A percentile compares a stretch with the other conserved stretches of the same genome.
Evolutionary conservation across 257 asterid genomes (phyloP).

Genomic region (Ophiorrhiza pumila): DNA sequence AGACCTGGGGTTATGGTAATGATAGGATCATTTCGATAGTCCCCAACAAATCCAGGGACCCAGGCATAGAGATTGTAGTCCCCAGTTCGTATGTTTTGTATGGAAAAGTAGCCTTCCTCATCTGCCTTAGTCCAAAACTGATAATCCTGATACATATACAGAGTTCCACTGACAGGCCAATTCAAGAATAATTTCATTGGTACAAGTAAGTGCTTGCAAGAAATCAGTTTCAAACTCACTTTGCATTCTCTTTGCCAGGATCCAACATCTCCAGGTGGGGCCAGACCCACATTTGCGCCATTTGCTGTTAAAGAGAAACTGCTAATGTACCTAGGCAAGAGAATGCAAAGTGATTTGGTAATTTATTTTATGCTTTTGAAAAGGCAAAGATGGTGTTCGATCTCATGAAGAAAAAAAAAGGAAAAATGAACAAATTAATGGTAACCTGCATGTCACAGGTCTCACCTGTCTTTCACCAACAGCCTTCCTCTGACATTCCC

Average conservation of each 20-base stretch:
- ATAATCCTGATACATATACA: slow-evolving; percentile 43
- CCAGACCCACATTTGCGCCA: slow-evolving; percentile 65
- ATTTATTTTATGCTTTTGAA: neutral
- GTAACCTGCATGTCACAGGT: neutral
- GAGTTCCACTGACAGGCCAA: neutral
- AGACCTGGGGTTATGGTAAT: slow-evolving; percentile 53
- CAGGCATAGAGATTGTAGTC: slow-evolving; percentile 62
- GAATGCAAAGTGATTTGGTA: slow-evolving; percentile 3
- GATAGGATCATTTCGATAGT: slow-evolving; percentile 35
- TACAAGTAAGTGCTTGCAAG: too few relatives aligned
- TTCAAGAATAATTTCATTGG: too few relatives aligned
- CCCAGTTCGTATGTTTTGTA: slow-evolving; percentile 39
- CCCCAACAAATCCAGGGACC: slow-evolving; percentile 73
- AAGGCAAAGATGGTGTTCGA: neutral
- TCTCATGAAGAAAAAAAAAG: neutral
- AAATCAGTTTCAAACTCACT: slow-evolving; percentile 32
- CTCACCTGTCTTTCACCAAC: slow-evolving; percentile 57
- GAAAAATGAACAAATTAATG: neutral
- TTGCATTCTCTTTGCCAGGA: slow-evolving; percentile 85
- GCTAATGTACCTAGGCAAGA: slow-evolving; percentile 39
- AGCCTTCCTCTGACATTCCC: slow-evolving; percentile 55
- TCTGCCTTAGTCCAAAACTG: slow-evolving; percentile 67
- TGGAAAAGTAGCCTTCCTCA: slow-evolving; percentile 48
- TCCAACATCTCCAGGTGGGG: slow-evolving; percentile 64
- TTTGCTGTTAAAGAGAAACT: slow-evolving; percentile 45